Evolutionary conservation across 495 filamentous ascomycete species (phyloP).

Genomic region (Annulohypoxylon moriforme): DNA sequence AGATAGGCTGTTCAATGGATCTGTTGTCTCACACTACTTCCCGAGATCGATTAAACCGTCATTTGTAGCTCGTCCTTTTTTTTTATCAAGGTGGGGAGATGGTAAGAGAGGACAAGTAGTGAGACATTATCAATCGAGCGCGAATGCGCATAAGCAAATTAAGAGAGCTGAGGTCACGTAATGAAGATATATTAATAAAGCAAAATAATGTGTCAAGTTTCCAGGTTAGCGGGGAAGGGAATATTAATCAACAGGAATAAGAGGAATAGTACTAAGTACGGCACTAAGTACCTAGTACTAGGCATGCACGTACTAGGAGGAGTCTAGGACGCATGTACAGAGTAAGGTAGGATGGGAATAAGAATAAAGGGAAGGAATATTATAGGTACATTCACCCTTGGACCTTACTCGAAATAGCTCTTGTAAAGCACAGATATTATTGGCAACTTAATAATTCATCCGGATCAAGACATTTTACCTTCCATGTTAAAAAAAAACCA

Average conservation of each 20-base stretch:
- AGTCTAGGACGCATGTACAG: too few relatives aligned
- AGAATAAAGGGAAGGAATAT: background rate
- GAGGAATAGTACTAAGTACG: too few relatives aligned
- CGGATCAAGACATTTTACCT: slow-evolving; percentile 37
- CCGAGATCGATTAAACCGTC: slow-evolving; percentile 7
- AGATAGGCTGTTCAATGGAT: slow-evolving; percentile 1
- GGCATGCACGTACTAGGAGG: too few relatives aligned
- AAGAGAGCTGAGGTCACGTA: background rate
- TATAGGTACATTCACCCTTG: background rate
- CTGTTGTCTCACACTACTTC: slow-evolving; percentile 17
- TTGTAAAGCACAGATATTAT: slow-evolving; percentile 4
- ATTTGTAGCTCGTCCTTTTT: too few relatives aligned
- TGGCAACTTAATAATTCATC: slow-evolving; percentile 34
- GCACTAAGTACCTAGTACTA: too few relatives aligned
- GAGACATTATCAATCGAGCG: background rate
- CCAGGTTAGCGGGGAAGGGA: background rate
- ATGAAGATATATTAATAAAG: slow-evolving; percentile 10
- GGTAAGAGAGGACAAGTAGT: background rate
- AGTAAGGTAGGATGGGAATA: background rate
- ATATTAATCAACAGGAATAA: background rate
- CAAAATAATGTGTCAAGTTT: background rate
- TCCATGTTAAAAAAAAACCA: slow-evolving; percentile 27
- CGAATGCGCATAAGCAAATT: slow-evolving; percentile 4
- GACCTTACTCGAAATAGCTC: background rate
- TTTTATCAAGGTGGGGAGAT: background rate